Evolutionary conservation across 805 yeast genomes (phyloP), one percentile per base, ranked within the genome.

Genomic region (Metschnikowia sp.): DNA sequence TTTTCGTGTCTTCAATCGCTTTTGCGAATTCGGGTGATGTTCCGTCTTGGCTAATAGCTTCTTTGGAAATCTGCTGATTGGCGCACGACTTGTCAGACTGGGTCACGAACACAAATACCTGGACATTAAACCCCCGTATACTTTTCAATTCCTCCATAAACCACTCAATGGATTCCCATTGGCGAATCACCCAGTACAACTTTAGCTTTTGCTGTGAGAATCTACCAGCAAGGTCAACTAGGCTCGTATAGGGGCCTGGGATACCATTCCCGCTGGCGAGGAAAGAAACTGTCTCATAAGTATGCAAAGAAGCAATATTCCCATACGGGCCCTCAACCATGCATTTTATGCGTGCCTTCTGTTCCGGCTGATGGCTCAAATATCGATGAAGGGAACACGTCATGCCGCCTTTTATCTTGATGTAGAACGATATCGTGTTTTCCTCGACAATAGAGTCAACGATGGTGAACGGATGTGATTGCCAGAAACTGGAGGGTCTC

Each of bases 381-480:
- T 59, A 52, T 31, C 57, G 39, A 42, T 68, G 70, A 33, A 80
- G 54, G 19, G 60, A 55, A 41, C 60, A 71, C 11, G 88, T 81
- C 41, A 79, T 62, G 48, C 88, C 88, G n/a, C 72, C 72, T 60
- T 80, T 79, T 12, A 74, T 75, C 56, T 76, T 79, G 55, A 79
- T 71, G 52, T 68, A 73, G 38, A 78, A 63, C 1, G 68, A 63
- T 8, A 79, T 57, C 46, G 74, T 63, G 47, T 69, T 71, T 12
- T 70, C 66, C 8, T 66, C 65, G 37, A 67, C 61, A 2, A 65
- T 60, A 3, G 77, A 66, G 39, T 73, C 72, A n/a, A 78, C 65
- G 8, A 79, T 63, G 1, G 91, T 82, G 64, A 86, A 84, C 5
- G 92, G 91, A 61, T 85, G 89, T 3, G 84, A 78, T 61, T 85